These are phyloP conservation scores for Digitaria exilis DNA, from an alignment of 202 grass and related monocot species.

Conservation along the genomic window DNA sequence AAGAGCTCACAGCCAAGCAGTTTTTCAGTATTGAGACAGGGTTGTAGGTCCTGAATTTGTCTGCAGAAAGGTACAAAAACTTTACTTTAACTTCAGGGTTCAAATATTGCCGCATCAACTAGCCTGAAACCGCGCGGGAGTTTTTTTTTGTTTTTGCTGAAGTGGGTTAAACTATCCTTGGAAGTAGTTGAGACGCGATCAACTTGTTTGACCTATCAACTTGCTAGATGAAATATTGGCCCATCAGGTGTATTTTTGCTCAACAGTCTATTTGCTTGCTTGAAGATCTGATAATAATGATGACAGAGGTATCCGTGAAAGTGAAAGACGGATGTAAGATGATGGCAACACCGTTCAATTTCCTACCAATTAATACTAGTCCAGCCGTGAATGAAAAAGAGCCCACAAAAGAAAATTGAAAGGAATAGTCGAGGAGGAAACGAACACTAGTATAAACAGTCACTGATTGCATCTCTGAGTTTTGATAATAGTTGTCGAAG, in stretches of 20 bases:
- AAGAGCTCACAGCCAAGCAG: constrained; percentile 9
- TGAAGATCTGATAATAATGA: neutral
- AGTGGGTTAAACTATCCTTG: neutral
- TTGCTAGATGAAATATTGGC: neutral
- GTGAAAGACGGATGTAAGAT: neutral
- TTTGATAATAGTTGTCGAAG: neutral
- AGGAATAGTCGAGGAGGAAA: no score
- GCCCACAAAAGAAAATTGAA: no score
- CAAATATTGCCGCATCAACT: neutral
- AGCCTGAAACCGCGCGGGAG: neutral
- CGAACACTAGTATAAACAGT: neutral
- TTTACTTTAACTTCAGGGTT: constrained; percentile 7
- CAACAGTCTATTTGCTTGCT: neutral
- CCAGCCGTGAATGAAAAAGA: neutral
- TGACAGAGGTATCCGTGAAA: neutral
- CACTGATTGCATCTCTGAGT: neutral
- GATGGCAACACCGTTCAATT: neutral
- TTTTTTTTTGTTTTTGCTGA: neutral
- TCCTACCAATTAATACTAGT: neutral
- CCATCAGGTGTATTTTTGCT: neutral
- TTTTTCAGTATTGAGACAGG: neutral
- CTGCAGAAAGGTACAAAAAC: constrained; percentile 13
- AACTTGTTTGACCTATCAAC: neutral
- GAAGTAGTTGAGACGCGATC: constrained; percentile 9
- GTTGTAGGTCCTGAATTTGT: constrained; percentile 28